These are phyloP conservation scores for Meyerozyma smithsonii DNA, from an alignment of 1,139 yeast genomes.

Conservation along the genomic window DNA sequence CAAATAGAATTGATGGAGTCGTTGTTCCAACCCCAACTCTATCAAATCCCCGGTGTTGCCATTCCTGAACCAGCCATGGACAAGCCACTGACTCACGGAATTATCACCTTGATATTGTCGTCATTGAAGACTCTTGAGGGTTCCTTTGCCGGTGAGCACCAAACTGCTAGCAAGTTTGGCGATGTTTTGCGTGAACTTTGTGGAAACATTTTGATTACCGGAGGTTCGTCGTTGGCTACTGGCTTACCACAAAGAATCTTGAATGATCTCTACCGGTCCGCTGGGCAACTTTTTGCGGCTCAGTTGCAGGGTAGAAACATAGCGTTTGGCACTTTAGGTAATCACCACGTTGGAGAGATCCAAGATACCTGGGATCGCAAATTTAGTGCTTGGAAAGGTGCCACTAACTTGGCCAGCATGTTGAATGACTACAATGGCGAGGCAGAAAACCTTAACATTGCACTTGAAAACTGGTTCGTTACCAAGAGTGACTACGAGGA, in stretches of 20 bases:
- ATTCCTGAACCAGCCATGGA: slow-evolving; percentile 31
- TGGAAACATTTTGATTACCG: slow-evolving; percentile 63
- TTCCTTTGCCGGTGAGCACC: slow-evolving; percentile 14
- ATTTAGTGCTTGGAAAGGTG: slow-evolving; percentile 64
- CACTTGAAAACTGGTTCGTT: slow-evolving; percentile 51
- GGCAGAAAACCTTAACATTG: slow-evolving; percentile 39
- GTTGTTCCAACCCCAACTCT: slow-evolving; percentile 49
- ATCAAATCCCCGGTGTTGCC: slow-evolving; percentile 23
- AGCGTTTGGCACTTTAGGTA: slow-evolving; percentile 18
- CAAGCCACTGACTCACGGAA: slow-evolving; percentile 24
- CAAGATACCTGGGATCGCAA: slow-evolving; percentile 48
- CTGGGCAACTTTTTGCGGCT: slow-evolving; percentile 1
- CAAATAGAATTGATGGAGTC: slow-evolving; percentile 47
- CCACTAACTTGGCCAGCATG: slow-evolving; percentile 56
- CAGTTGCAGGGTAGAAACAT: slow-evolving; percentile 5
- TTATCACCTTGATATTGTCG: slow-evolving; percentile 40
- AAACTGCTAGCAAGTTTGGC: slow-evolving; percentile 25
- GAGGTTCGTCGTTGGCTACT: slow-evolving; percentile 55
- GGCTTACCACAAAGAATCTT: slow-evolving; percentile 61
- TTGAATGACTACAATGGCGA: slow-evolving; percentile 36
- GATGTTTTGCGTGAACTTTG: slow-evolving; percentile 41
- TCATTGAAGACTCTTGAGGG: slow-evolving; percentile 32
- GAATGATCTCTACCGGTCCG: slow-evolving; percentile 38
- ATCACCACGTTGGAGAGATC: slow-evolving; percentile 24
- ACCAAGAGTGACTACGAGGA: slow-evolving; percentile 57